These are phyloP conservation scores for Rubus idaeus DNA, from an alignment of 306 rosid genomes.

Conservation along the genomic window DNA sequence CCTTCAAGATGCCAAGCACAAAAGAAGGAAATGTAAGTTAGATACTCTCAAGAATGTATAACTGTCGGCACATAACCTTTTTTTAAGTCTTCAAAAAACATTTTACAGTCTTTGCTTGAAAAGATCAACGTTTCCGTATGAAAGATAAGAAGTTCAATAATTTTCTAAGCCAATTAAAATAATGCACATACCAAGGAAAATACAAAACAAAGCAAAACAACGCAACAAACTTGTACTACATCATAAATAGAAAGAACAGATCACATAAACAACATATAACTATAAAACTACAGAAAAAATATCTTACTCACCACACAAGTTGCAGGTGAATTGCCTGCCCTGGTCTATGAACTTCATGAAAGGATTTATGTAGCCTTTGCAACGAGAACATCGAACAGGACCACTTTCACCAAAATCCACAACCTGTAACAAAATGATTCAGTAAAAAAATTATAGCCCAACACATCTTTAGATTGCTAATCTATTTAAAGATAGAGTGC, in stretches of 20 bases:
- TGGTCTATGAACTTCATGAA: slow-evolving; percentile 97
- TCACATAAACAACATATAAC: background rate
- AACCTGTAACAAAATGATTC: slow-evolving; percentile 50
- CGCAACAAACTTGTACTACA: background rate
- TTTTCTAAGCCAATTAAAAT: background rate
- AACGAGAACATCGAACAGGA: slow-evolving; percentile 96
- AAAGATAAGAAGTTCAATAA: background rate
- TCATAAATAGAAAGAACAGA: background rate
- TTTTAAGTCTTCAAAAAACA: background rate
- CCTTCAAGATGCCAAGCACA: background rate
- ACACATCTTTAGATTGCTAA: background rate
- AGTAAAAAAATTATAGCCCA: background rate
- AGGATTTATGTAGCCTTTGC: slow-evolving; percentile 96
- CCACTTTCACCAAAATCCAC: slow-evolving; percentile 99
- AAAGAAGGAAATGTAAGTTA: slow-evolving; percentile 2
- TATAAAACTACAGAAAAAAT: background rate
- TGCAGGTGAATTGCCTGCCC: slow-evolving; percentile 94
- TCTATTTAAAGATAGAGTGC: background rate
- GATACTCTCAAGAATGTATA: background rate
- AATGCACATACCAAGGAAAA: background rate
- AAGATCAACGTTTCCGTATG: background rate
- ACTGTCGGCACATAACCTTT: background rate
- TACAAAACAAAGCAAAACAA: background rate
- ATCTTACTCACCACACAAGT: slow-evolving; percentile 84
- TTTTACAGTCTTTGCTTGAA: background rate